Conservation (phyloP, 345 rosid species). For the Brassica rapa region DNA sequence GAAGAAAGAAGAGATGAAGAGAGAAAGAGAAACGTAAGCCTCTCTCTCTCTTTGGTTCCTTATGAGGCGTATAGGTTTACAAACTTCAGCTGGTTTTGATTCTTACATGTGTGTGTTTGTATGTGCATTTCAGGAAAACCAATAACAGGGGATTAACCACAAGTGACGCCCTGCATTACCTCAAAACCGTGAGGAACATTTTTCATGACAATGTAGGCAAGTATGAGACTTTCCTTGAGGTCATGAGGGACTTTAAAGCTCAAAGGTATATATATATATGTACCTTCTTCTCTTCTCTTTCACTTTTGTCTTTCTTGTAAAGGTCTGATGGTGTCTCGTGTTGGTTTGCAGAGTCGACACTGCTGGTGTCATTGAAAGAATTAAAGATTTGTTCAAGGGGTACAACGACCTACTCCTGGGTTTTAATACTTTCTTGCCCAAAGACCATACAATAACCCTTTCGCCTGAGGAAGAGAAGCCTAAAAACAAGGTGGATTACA, state of each 20-base stretch:
- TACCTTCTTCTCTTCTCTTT: slow-evolving; percentile 14
- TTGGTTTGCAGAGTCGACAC: slow-evolving; percentile 68
- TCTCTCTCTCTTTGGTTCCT: not conserved
- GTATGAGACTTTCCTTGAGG: slow-evolving; percentile 79
- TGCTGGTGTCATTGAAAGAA: slow-evolving; percentile 78
- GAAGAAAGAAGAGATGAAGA: slow-evolving; percentile 55
- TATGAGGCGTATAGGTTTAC: not conserved
- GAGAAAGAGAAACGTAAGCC: slow-evolving; percentile 75
- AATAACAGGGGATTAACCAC: slow-evolving; percentile 60
- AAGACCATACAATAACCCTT: slow-evolving; percentile 77
- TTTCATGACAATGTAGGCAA: slow-evolving; percentile 79
- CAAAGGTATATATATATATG: slow-evolving; percentile 56
- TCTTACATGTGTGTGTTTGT: slow-evolving; percentile 7
- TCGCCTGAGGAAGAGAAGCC: slow-evolving; percentile 63
- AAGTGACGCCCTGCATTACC: slow-evolving; percentile 82
- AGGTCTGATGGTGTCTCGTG: slow-evolving; percentile 14
- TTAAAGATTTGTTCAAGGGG: slow-evolving; percentile 88
- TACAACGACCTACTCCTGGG: slow-evolving; percentile 80
- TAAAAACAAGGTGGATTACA: slow-evolving; percentile 76
- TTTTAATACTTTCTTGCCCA: slow-evolving; percentile 92
- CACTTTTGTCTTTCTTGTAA: not conserved
- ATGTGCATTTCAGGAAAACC: slow-evolving; percentile 56
- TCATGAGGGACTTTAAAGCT: slow-evolving; percentile 95
- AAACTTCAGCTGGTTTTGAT: not conserved
- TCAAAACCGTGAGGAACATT: slow-evolving; percentile 78